Conservation (phyloP, 768 basidiomycete species). For the Thelephora aurantiotincta region DNA sequence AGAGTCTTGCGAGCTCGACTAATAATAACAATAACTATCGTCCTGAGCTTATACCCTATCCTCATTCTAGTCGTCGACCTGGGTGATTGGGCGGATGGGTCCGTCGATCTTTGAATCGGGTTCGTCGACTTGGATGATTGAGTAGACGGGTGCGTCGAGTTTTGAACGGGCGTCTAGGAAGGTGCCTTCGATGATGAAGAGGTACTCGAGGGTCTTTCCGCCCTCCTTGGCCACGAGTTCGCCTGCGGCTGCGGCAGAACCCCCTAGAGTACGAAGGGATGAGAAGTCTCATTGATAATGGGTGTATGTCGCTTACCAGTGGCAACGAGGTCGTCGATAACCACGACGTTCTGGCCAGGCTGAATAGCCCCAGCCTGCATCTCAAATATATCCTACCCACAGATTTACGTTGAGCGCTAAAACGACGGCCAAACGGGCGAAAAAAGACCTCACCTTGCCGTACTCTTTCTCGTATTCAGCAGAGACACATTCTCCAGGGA, state of each 20-base stretch:
- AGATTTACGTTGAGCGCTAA: background rate
- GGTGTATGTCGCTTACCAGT: conserved; percentile 47
- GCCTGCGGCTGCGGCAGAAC: conserved; percentile 87
- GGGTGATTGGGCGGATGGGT: too few species aligned
- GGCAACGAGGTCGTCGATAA: conserved; percentile 93
- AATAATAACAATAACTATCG: conserved; percentile 1
- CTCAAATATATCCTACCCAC: conserved; percentile 78
- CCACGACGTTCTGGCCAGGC: conserved; percentile 69
- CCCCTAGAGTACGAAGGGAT: conserved; percentile 34
- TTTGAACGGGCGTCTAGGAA: conserved; percentile 64
- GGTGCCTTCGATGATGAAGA: conserved; percentile 81
- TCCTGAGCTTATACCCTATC: background rate
- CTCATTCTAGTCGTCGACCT: background rate
- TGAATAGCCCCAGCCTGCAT: conserved; percentile 83
- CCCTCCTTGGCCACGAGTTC: conserved; percentile 74
- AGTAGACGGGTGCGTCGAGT: conserved; percentile 81
- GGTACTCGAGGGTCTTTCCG: conserved; percentile 78
- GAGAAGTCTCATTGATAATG: background rate
- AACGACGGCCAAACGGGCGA: background rate
- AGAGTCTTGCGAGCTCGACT: too few species aligned
- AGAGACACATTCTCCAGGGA: conserved; percentile 74
- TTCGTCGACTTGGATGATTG: conserved; percentile 73
- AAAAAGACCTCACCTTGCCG: conserved; percentile 43
- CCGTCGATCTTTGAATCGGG: conserved; percentile 10
- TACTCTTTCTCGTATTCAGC: conserved; percentile 88